These are phyloP conservation scores for Pseudopyricularia cyperi DNA, from an alignment of 2,329 filamentous ascomycete species.

Conservation along the genomic window DNA sequence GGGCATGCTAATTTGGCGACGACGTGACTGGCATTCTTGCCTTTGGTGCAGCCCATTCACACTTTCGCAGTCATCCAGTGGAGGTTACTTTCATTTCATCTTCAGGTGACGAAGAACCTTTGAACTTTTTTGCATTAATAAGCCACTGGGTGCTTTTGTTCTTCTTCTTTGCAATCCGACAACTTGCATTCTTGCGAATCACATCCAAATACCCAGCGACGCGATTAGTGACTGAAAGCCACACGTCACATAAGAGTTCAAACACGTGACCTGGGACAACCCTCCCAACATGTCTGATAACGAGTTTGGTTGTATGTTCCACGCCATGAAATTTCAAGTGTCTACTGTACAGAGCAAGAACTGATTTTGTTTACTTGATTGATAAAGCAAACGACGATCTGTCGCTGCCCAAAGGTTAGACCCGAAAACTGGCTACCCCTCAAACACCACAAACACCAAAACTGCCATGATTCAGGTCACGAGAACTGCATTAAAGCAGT, in stretches of 20 bases:
- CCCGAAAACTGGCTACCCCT: background rate
- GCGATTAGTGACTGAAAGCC: background rate
- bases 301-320: slow-evolving; percentile 48
- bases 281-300: slow-evolving; percentile 45
- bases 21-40: background rate
- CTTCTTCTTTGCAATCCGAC: no score
- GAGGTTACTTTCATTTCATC: background rate
- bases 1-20: background rate
- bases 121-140: background rate
- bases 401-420: slow-evolving; percentile 50
- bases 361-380: background rate
- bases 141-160: no score
- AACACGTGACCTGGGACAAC: background rate
- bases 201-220: background rate
- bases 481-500: background rate
- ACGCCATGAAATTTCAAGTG: slow-evolving; percentile 16
- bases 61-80: no score
- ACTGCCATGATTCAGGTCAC: background rate
- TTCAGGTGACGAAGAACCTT: background rate
- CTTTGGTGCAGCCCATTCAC: background rate
- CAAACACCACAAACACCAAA: background rate
- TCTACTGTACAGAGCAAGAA: slow-evolving; percentile 5
- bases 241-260: background rate
- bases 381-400: slow-evolving; percentile 47
- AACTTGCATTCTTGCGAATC: background rate